These are phyloP conservation scores for Penicillium paneum DNA, from an alignment of 2,329 filamentous ascomycete genomes.

Conservation along the genomic window DNA sequence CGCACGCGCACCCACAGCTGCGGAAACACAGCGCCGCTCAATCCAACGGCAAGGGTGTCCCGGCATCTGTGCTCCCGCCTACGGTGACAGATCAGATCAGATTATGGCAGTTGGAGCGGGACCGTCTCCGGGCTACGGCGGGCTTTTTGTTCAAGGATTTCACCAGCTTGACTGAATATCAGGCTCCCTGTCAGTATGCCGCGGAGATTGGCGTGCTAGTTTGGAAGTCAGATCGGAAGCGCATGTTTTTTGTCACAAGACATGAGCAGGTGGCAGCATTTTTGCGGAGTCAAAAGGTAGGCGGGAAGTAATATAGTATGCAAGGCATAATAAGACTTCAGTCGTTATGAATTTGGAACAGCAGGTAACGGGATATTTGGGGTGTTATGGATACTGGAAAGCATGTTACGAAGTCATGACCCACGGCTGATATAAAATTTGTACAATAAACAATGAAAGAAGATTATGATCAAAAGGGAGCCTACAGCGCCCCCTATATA, in stretches of 20 bases:
- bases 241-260: conserved; percentile 87
- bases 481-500: neutral
- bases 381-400: conserved; percentile 11
- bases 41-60: conserved; percentile 39
- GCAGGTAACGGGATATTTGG: neutral
- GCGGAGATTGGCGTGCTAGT: conserved; percentile 85
- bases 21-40: conserved; percentile 55
- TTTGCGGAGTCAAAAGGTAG: conserved; percentile 59
- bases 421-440: conserved; percentile 3
- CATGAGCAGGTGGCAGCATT: conserved; percentile 85
- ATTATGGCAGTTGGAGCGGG: conserved; percentile 95
- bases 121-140: conserved; percentile 78
- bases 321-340: neutral
- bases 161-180: conserved; percentile 63
- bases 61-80: conserved; percentile 73
- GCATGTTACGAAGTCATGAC: conserved; percentile 21
- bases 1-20: conserved; percentile 94
- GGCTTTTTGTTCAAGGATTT: conserved; percentile 94
- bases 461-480: neutral
- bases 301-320: neutral
- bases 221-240: conserved; percentile 76
- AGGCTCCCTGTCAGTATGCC: conserved; percentile 59
- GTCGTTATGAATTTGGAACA: neutral
- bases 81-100: conserved; percentile 97
- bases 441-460: conserved; percentile 11